Percentiles rank a stretch among this genome's conserved stretches.
phyloP scores from a whole-genome alignment of 2,329 filamentous ascomycete species.

The Aspergillus novoparasiticus region DNA sequence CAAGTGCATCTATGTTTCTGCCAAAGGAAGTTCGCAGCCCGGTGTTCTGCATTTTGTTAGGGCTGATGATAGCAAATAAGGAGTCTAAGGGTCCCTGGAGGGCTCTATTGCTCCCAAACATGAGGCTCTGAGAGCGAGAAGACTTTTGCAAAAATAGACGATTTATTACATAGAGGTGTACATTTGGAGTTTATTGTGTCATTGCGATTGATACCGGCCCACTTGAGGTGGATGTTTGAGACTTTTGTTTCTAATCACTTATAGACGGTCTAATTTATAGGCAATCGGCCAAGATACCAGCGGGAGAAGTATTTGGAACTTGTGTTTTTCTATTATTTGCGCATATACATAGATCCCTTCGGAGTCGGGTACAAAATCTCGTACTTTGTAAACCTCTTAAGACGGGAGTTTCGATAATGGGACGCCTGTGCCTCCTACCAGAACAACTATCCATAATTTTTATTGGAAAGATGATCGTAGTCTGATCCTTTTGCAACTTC shows the following conservation, averaged over 20 bases:
- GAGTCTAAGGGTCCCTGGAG: background rate
- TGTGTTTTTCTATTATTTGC: background rate
- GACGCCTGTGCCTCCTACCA: too few relatives aligned
- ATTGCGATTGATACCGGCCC: background rate
- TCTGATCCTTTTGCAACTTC: background rate
- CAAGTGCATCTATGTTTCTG: conserved; percentile 52
- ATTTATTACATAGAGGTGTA: background rate
- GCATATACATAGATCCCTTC: too few relatives aligned
- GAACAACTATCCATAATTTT: too few relatives aligned
- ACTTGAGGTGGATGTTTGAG: background rate
- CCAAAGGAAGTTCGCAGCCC: conserved; percentile 14
- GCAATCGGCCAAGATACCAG: background rate
- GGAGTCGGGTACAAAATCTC: too few relatives aligned
- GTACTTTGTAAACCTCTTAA: too few relatives aligned
- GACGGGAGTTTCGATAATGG: too few relatives aligned
- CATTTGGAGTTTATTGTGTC: background rate
- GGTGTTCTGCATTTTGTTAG: conserved; percentile 26
- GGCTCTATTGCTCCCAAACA: background rate
- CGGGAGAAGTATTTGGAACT: background rate
- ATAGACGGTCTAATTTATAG: background rate
- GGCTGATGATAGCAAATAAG: conserved; percentile 14
- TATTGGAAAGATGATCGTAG: too few relatives aligned
- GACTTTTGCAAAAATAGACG: background rate
- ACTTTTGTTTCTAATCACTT: background rate
- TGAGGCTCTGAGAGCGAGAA: background rate